phyloP scores from a whole-genome alignment of 345 rosid species.

The Citropsis articulata region DNA sequence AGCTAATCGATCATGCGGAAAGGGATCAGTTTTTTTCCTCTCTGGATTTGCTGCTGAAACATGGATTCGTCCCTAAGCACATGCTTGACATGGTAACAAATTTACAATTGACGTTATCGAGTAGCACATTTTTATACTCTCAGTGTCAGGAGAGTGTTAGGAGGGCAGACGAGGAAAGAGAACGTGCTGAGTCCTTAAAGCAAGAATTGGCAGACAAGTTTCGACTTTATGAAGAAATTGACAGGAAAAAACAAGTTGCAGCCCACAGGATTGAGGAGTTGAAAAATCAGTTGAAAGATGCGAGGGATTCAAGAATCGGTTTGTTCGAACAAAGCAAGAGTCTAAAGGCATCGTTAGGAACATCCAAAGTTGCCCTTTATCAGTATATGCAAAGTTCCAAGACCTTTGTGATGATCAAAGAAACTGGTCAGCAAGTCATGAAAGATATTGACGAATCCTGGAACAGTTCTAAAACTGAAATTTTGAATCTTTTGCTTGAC shows the following conservation, averaged over 20 bases:
- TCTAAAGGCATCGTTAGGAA: not conserved
- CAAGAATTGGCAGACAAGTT: not conserved
- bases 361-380: not conserved
- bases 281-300: not conserved
- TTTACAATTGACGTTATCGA: not conserved
- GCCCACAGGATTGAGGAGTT: not conserved
- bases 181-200: not conserved
- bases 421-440: not conserved
- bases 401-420: not conserved
- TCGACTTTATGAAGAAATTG: not conserved
- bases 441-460: not conserved
- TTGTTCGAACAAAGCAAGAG: not conserved
- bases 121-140: not conserved
- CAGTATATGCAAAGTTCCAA: not conserved
- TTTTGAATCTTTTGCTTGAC: not conserved
- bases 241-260: not conserved
- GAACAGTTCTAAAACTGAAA: not conserved
- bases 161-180: not conserved
- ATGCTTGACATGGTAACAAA: not conserved
- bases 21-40: constrained; percentile 2
- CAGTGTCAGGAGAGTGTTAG: not conserved
- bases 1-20: not conserved
- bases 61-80: not conserved
- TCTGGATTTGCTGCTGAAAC: not conserved
- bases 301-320: not conserved